phyloP scores from a whole-genome alignment of 129 eudicot genomes.

The Ambrosia trifida region DNA sequence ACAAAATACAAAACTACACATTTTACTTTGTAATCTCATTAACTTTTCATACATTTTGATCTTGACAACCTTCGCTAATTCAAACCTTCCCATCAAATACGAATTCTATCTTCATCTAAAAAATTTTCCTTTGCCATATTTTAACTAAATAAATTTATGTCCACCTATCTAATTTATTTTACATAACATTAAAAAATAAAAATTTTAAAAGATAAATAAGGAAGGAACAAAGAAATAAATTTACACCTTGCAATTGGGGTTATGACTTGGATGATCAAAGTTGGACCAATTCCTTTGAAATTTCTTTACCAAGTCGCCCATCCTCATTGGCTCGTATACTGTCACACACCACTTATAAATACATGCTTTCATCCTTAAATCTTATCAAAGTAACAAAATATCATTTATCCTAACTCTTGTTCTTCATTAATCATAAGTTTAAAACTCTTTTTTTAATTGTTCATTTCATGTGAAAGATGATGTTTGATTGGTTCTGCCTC shows the following conservation, averaged over 20 bases:
- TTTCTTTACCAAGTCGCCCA: conserved; percentile 3
- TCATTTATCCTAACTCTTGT: background rate
- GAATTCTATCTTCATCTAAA: no score
- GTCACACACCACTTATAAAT: background rate
- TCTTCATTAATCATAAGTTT: background rate
- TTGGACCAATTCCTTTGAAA: conserved; percentile 20
- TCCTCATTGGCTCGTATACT: background rate
- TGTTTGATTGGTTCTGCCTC: background rate
- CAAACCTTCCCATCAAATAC: no score
- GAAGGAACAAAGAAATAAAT: background rate
- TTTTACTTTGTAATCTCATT: no score
- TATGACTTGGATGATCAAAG: no score
- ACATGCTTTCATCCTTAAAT: background rate
- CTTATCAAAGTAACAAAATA: background rate
- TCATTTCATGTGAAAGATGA: background rate
- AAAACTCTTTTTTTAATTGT: background rate
- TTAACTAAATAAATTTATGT: no score
- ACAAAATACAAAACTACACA: no score
- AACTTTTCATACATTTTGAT: no score
- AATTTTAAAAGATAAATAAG: background rate
- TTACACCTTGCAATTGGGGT: conserved; percentile 9
- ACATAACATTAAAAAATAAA: background rate
- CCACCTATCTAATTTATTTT: background rate
- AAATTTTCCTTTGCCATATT: no score
- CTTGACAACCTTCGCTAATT: no score